Conservation (phyloP, 208 protist species). For the Wallacemonas rigidus region DNA sequence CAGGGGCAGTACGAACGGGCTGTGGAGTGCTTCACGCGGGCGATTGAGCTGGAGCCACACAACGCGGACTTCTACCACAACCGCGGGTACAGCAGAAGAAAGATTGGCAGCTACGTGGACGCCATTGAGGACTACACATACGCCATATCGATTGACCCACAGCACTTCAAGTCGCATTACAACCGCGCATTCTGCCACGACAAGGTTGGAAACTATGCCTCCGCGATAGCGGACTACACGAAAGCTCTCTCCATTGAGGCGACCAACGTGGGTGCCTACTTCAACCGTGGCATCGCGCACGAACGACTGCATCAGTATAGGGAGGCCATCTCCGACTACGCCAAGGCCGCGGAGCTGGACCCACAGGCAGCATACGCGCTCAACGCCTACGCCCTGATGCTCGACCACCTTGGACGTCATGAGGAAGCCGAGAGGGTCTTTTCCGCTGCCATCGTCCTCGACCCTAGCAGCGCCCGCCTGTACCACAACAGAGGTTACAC, state of each 20-base stretch:
- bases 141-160: conserved; percentile 63
- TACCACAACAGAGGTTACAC: conserved; percentile 78
- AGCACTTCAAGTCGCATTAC: conserved; percentile 93
- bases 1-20: conserved; percentile 54
- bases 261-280: conserved; percentile 72
- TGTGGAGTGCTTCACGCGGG: conserved; percentile 62
- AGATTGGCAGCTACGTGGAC: conserved; percentile 54
- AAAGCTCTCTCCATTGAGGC: conserved; percentile 71
- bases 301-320: conserved; percentile 66
- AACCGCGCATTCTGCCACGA: conserved; percentile 92
- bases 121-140: conserved; percentile 85
- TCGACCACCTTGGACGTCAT: conserved; percentile 61
- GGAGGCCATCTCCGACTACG: conserved; percentile 84
- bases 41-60: conserved; percentile 63
- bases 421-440: conserved; percentile 69
- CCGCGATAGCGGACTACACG: conserved; percentile 77
- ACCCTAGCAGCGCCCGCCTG: conserved; percentile 61
- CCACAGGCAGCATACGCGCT: conserved; percentile 59
- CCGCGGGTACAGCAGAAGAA: conserved; percentile 72
- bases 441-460: conserved; percentile 56
- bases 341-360: conserved; percentile 55
- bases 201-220: conserved; percentile 60
- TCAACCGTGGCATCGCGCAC: conserved; percentile 83
- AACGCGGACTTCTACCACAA: conserved; percentile 87
- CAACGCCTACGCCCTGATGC: conserved; percentile 79